Evolutionary conservation across 2,329 filamentous ascomycete species (phyloP), one percentile per base, ranked within the genome.

Genomic region (Trichoderma guizhouense): DNA sequence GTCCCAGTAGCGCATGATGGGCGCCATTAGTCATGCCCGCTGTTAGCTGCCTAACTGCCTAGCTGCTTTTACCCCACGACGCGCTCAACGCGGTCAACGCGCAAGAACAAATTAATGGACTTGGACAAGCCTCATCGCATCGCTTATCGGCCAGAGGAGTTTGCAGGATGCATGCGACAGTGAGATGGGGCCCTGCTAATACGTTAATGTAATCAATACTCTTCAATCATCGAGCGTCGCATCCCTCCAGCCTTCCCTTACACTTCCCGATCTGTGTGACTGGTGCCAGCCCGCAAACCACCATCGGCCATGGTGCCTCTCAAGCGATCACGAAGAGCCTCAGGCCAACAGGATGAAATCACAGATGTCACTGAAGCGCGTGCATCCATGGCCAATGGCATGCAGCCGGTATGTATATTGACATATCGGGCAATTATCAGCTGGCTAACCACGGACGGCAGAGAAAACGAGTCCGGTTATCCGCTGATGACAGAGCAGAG

Each of bases 301-400:
- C 15, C 36, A 28, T 8, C 36, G 14, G 28, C 66, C 47, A 43
- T 65, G 65, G 63, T 51, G 61, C 57, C 61, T 36, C 58, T 51
- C 55, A 74, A 70, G 70, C 71, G 71, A 36, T 32, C 57, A 28
- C 72, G 64, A 28, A 12, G 30, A 18, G 57, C 57, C 36, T 34
- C 34, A 7, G 80, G 80, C n/a, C 79, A 78, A 8, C 78, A 82
- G 24, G 80, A 80, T 18, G 73, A 80, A 1, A 34, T 36, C 32
- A 76, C 79, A 3, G 78, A 84, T 18, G 76, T 80, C n/a, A 78
- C 78, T n/a, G 77, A 81, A 58, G 83, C 83, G 14, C 83, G 80
- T 73, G 85, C 85, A 1, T 81, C 79, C 28, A 75, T 84, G 30
- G 78, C 78, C n/a, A 76, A 77, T 6, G 80, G 83, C 26, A 73